Evolutionary conservation across 176 grass and related monocot genomes (phyloP), one percentile per base, ranked within the genome.

Genomic region (Oryza glumipatula): DNA sequence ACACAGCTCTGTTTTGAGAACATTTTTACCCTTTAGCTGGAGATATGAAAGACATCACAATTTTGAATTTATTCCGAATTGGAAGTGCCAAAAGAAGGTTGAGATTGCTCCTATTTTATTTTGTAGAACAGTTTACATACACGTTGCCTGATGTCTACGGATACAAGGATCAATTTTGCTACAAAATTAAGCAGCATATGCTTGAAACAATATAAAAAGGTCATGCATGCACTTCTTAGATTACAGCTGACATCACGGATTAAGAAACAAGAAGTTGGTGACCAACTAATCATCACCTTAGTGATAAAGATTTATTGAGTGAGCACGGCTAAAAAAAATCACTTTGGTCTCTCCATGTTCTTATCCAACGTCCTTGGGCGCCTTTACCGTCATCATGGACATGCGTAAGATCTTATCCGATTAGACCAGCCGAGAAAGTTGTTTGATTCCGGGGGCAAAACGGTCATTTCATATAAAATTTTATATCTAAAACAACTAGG

Each of bases 1-100:
- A 67, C 45, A 39, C 1, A 85, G 65, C 60, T 61, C 17, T 58
- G 44, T 43, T 72, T 67, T 8, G 28, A 48, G n/a, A 79, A 64
- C 36, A n/a, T 45, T 36, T 36, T 19, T 56, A 60, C 2, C 44
- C 45, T 69, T 72, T 3, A 16, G 15, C 9, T 70, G 48, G 64
- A 16, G 49, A n/a, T 11, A 11, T 51, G 56, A 5, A 64, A 13
- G 36, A 43, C 38, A 69, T 19, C 38, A 69, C 17, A 16, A 39
- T 81, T 74, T 52, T 52, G 30, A 63, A 17, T 76, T 63, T 63
- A 63, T 63, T 1, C 58, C 7, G 21, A 9, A 60, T 2, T 61
- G 17, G n/a, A 61, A 22, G 10, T 61, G 58, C 21, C 8, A 22
- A 61, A 61, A 61, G 58, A 61, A 22, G 21, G 58, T 3, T 61